These are phyloP conservation scores for Ogataea glucozyma DNA, from an alignment of 805 yeast genomes.

Conservation along the genomic window DNA sequence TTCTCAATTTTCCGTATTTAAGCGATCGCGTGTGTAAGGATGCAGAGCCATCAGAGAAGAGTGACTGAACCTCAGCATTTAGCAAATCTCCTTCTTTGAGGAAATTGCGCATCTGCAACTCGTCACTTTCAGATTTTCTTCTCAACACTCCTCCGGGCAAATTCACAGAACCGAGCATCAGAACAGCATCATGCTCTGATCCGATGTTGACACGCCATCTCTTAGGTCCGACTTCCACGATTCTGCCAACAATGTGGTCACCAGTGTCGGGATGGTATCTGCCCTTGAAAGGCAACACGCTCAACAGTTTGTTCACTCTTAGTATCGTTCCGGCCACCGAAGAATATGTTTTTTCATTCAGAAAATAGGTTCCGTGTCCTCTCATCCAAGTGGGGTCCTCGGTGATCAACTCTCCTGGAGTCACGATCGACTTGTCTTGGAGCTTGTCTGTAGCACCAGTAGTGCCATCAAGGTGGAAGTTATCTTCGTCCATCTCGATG, in stretches of 20 bases:
- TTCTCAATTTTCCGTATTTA: constrained; percentile 91
- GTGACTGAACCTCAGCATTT: constrained; percentile 93
- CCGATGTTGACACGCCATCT: constrained; percentile 98
- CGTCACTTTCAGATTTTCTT: constrained; percentile 93
- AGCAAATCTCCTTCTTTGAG: constrained; percentile 94
- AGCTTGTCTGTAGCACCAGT: constrained; percentile 24
- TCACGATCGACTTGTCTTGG: constrained; percentile 50
- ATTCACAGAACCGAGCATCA: constrained; percentile 93
- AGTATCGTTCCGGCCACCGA: constrained; percentile 91
- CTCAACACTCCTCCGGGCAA: constrained; percentile 96
- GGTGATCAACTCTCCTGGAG: constrained; percentile 96
- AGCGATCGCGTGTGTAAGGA: constrained; percentile 93
- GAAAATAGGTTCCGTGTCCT: constrained; percentile 93
- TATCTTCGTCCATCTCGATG: constrained; percentile 21
- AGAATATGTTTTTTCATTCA: constrained; percentile 74
- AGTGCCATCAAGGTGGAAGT: constrained; percentile 2
- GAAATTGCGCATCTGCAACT: constrained; percentile 91
- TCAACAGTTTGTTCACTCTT: constrained; percentile 80
- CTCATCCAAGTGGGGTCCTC: constrained; percentile 98
- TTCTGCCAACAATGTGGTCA: constrained; percentile 91
- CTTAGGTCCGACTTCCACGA: constrained; percentile 89
- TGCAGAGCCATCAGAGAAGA: constrained; percentile 88
- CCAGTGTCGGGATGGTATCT: constrained; percentile 94
- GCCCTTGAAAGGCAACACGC: constrained; percentile 84
- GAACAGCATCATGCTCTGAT: constrained; percentile 86